phyloP scores from a whole-genome alignment of 495 filamentous ascomycete species.

The Rhypophila decipiens region DNA sequence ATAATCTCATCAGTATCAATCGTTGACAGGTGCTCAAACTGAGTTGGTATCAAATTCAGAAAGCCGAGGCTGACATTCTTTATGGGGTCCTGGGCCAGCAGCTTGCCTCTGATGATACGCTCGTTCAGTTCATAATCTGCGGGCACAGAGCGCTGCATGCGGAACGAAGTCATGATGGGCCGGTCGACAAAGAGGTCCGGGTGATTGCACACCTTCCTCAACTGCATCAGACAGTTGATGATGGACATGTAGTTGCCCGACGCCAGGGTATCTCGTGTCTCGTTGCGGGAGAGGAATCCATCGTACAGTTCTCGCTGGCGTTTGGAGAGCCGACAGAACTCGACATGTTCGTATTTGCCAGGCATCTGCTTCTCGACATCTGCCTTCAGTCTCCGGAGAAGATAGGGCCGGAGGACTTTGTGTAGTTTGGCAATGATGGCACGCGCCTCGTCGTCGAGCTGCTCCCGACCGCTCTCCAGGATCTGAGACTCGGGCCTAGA shows the following conservation, averaged over 20 bases:
- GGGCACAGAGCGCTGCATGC: constrained; percentile 78
- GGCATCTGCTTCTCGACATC: constrained; percentile 99
- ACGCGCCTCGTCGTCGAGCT: constrained; percentile 87
- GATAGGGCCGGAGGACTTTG: constrained; percentile 84
- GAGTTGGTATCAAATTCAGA: constrained; percentile 73
- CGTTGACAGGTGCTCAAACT: constrained; percentile 60
- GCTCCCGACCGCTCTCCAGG: constrained; percentile 84
- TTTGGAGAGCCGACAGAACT: constrained; percentile 90
- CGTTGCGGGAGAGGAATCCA: constrained; percentile 89
- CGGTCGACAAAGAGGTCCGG: constrained; percentile 97
- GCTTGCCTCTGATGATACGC: constrained; percentile 56
- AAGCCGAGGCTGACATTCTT: constrained; percentile 65
- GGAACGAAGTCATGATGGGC: constrained; percentile 94
- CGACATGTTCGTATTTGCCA: constrained; percentile 92
- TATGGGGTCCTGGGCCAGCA: constrained; percentile 61
- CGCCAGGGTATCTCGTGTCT: constrained; percentile 81
- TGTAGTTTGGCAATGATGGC: constrained; percentile 87
- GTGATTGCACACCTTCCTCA: constrained; percentile 97
- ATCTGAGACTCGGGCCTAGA: constrained; percentile 90
- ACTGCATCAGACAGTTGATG: constrained; percentile 96
- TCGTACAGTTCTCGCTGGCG: constrained; percentile 94
- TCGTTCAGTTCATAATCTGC: constrained; percentile 76
- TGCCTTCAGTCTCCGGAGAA: constrained; percentile 87
- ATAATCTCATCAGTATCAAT: constrained; percentile 54
- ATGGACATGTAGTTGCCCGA: constrained; percentile 96